Conservation (phyloP, 257 asterid species). For the Buddleja alternifolia region DNA sequence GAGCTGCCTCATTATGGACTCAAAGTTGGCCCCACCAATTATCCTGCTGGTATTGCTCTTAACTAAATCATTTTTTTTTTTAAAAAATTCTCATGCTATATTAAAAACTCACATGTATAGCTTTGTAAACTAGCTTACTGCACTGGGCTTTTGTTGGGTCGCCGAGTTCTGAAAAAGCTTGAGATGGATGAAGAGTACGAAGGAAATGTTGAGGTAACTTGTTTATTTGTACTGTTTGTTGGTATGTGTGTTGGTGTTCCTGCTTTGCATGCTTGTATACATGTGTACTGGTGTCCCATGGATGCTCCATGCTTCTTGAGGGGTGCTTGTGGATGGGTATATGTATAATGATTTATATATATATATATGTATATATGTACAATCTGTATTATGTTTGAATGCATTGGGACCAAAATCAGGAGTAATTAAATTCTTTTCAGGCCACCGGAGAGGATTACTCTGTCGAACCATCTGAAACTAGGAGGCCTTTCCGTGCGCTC, state of each 20-base stretch:
- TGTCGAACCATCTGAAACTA: conserved; percentile 80
- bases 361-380: neutral
- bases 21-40: conserved; percentile 59
- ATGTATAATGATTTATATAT: neutral
- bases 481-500: conserved; percentile 98
- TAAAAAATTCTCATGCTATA: neutral
- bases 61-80: neutral
- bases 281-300: neutral
- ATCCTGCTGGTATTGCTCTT: conserved; percentile 47
- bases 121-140: conserved; percentile 63
- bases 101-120: neutral
- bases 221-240: neutral
- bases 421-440: conserved; percentile 33
- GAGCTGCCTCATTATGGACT: conserved; percentile 54
- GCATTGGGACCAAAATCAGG: neutral
- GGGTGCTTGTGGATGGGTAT: neutral
- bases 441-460: conserved; percentile 95
- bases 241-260: neutral
- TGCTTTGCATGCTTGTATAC: neutral
- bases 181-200: conserved; percentile 78
- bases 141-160: conserved; percentile 86
- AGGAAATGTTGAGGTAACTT: conserved; percentile 79
- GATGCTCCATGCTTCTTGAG: neutral
- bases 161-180: conserved; percentile 75
- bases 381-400: neutral